Percentiles rank a stretch among this genome's conserved stretches.
Evolutionary conservation across 345 rosid genomes (phyloP).

Genomic region (rapeseed (Brassica napus)): Da-Ae NC_063436.1:5885501-5886000

Average conservation of each 20-base stretch:
- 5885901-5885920: constrained; percentile 21
- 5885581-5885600: constrained; percentile 7
- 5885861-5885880: background rate
- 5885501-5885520: background rate
- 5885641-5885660: background rate
- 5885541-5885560: too few relatives aligned
- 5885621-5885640: constrained; percentile 36
- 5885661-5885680: background rate
- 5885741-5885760: constrained; percentile 8
- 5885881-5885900: background rate
- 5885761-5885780: background rate
- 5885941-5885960: background rate
- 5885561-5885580: background rate
- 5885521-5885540: background rate
- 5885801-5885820: constrained; percentile 33
- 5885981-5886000: background rate
- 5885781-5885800: constrained; percentile 1
- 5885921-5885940: too few relatives aligned
- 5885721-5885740: constrained; percentile 12
- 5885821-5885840: background rate
- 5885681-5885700: constrained; percentile 14
- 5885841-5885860: constrained; percentile 29
- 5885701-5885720: constrained; percentile 31
- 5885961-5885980: background rate
- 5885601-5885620: background rate